These are phyloP conservation scores for Durusdinium trenchii DNA, from an alignment of 73 alveolate genomes.

Conservation along the genomic window DNA sequence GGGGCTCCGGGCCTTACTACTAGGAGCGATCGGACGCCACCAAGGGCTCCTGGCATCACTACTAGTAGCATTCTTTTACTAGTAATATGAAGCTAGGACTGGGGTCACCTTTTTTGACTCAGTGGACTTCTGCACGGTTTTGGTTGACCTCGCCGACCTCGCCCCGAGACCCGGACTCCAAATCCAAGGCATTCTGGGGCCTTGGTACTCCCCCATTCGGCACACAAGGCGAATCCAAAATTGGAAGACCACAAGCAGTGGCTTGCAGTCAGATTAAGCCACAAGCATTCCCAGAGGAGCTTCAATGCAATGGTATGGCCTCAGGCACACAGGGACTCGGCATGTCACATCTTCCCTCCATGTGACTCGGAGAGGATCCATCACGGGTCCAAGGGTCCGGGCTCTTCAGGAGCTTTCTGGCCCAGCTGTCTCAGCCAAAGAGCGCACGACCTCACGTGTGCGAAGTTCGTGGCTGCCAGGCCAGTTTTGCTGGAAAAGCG, in stretches of 20 bases:
- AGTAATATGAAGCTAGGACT: too few relatives aligned
- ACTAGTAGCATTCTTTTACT: too few relatives aligned
- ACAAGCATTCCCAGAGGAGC: background rate
- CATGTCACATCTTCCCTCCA: background rate
- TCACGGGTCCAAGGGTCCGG: background rate
- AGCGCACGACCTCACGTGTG: conserved; percentile 84
- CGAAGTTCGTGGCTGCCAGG: background rate
- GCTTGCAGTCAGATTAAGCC: background rate
- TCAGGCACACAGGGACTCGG: background rate
- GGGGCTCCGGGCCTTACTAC: too few relatives aligned
- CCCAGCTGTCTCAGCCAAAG: conserved; percentile 80
- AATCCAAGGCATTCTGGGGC: conserved; percentile 46
- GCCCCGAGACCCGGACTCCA: conserved; percentile 1
- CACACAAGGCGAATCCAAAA: too few relatives aligned
- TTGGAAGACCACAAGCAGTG: background rate
- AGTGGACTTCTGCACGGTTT: too few relatives aligned
- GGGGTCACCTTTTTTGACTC: too few relatives aligned
- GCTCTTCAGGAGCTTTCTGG: conserved; percentile 74
- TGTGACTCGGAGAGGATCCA: background rate
- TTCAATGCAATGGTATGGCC: conserved; percentile 30
- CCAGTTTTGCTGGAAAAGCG: background rate
- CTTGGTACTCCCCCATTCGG: background rate
- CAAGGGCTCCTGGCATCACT: too few relatives aligned
- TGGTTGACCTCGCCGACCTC: too few relatives aligned
- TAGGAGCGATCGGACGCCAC: too few relatives aligned